These are phyloP conservation scores for Alternaria postmessia DNA, from an alignment of 2,329 filamentous ascomycete genomes.

Conservation along the genomic window DNA sequence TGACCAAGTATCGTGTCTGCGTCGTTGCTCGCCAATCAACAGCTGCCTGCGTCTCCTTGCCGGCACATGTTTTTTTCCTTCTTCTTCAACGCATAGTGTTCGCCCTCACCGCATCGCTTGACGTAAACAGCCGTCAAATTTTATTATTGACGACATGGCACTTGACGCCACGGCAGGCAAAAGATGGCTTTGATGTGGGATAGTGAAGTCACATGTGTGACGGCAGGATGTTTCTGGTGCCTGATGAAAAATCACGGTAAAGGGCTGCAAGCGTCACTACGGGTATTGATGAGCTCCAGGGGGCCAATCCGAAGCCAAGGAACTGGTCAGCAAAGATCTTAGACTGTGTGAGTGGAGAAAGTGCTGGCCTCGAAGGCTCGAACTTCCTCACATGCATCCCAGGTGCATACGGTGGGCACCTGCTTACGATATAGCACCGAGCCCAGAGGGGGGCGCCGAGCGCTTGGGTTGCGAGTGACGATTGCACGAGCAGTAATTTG, in stretches of 20 bases:
- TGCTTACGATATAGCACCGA: conserved; percentile 31
- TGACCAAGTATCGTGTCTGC: background rate
- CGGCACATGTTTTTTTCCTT: conserved; percentile 1
- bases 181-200: conserved; percentile 1
- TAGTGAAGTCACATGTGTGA: conserved; percentile 10
- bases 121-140: background rate
- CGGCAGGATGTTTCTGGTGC: conserved; percentile 9
- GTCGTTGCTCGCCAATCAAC: conserved; percentile 3
- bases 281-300: background rate
- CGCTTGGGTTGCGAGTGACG: conserved; percentile 32
- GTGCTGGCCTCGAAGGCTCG: conserved; percentile 22
- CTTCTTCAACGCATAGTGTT: background rate
- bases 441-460: conserved; percentile 27
- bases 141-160: conserved; percentile 1
- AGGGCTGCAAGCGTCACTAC: conserved; percentile 9
- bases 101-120: conserved; percentile 13
- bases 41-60: background rate
- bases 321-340: conserved; percentile 12
- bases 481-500: conserved; percentile 24
- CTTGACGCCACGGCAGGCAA: conserved; percentile 14
- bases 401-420: conserved; percentile 18
- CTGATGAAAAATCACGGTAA: conserved; percentile 9
- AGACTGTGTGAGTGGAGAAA: conserved; percentile 24
- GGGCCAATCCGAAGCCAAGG: conserved; percentile 13
- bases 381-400: conserved; percentile 22